Percentiles rank a stretch among this genome's conserved stretches.
Conservation (phyloP, 306 rosid species). For the Castanea sativa region DNA sequence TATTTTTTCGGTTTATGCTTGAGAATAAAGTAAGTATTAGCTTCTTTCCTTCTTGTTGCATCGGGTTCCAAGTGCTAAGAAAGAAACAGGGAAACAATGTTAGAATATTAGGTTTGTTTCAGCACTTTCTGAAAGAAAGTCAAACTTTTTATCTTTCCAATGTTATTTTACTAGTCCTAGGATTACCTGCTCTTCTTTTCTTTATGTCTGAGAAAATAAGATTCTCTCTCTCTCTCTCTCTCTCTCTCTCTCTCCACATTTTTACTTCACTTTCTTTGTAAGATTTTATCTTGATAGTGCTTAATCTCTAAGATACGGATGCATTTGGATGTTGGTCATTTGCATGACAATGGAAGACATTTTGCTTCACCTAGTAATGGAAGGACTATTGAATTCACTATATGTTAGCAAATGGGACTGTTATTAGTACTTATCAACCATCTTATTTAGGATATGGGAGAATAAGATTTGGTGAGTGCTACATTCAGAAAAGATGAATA, state of each 20-base stretch:
- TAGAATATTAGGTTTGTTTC: not conserved
- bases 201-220: not conserved
- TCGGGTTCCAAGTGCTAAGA: not conserved
- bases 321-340: not conserved
- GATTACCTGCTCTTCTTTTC: not conserved
- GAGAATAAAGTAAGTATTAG: conserved; percentile 12
- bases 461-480: too few species aligned
- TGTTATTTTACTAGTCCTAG: not conserved
- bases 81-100: not conserved
- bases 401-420: too few species aligned
- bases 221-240: not conserved
- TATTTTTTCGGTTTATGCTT: not conserved
- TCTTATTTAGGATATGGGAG: too few species aligned
- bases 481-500: too few species aligned
- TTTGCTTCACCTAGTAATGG: not conserved
- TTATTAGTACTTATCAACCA: too few species aligned
- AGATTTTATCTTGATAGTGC: not conserved
- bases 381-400: too few species aligned
- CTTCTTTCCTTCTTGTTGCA: conserved; percentile 5
- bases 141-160: not conserved
- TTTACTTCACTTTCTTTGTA: not conserved
- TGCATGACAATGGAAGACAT: not conserved
- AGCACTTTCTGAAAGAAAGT: not conserved
- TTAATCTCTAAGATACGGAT: not conserved
- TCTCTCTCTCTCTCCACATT: not conserved